Base-by-base conservation (phyloP, 176 grass and related monocot genomes). In the Puya raimondii region DNA sequence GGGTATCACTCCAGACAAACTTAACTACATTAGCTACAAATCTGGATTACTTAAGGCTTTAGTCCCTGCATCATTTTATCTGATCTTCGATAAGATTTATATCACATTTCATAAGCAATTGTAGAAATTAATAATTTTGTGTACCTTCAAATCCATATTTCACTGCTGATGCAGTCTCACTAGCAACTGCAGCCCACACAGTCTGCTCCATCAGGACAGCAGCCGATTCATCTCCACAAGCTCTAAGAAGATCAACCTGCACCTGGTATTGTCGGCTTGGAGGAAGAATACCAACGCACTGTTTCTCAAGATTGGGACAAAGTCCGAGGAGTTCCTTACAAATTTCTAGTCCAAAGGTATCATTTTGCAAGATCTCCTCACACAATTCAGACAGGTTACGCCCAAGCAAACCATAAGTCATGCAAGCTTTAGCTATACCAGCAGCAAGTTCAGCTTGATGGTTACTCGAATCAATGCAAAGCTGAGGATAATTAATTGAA, bases 231-330 rank as follows among this genome's bases (percentile, higher is more conserved):
- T 96, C 86, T 77, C 81, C 81, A 79, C 81, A 96, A 85, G 79
- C 79, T 71, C 71, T 87, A 58, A 92, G 86, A 75, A 96, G 86
- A 90, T 96, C 93, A 65, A 85, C 77, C 72, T 90, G 85, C 33
- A 92, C 79, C 79, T 91, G 88, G 74, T 87, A 92, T 80, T 21
- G 79, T 89, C 93, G 89, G 78, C 93, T 96, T 85, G 76, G 76
- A 67, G 93, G 84, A 80, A 96, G 73, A 73, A 82, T 68, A 71
- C 84, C 58, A 81, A 77, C 67, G 75, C 74, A 83, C 70, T 84
- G 74, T 57, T 76, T 74, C 14, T 69, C 52, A 0, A 79, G 56
- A 74, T 66, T 82, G 6, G 85, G 76, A 66, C 76, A 89, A 68
- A 81, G 63, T 48, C 67, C 71, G 87, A 92, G 81, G 27, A 96